These are phyloP conservation scores for Beta lomatogona DNA, from an alignment of 179 eudicot species.

Conservation along the genomic window DNA sequence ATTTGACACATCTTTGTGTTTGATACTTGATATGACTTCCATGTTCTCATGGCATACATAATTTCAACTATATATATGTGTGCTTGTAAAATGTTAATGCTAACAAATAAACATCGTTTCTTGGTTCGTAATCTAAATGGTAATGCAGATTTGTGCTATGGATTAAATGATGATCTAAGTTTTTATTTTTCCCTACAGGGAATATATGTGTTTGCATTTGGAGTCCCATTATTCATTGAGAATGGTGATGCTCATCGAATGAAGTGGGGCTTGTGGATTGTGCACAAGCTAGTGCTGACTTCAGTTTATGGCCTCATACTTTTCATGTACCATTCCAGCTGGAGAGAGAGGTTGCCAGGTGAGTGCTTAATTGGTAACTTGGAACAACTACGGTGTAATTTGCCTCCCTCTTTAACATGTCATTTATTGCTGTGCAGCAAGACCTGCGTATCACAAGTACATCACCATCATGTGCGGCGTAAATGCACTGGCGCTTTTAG, in stretches of 20 bases:
- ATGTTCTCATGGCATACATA: not conserved
- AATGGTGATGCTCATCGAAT: slow-evolving; percentile 42
- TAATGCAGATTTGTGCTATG: slow-evolving; percentile 1
- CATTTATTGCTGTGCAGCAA: slow-evolving; percentile 52
- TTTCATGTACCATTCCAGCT: slow-evolving; percentile 80
- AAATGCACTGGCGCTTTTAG: slow-evolving; percentile 62
- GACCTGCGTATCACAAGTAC: slow-evolving; percentile 95
- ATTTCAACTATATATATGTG: not conserved
- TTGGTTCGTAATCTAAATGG: not conserved
- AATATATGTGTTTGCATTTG: slow-evolving; percentile 74
- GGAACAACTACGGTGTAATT: slow-evolving; percentile 2
- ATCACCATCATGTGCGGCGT: slow-evolving; percentile 65
- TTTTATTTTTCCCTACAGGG: slow-evolving; percentile 46
- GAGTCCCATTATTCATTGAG: slow-evolving; percentile 73
- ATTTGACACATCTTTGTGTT: not conserved
- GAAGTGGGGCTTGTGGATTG: slow-evolving; percentile 85
- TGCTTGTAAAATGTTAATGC: not conserved
- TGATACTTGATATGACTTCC: not conserved
- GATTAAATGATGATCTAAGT: not conserved
- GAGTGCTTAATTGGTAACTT: slow-evolving; percentile 22
- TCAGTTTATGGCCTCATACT: slow-evolving; percentile 74
- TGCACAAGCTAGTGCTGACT: slow-evolving; percentile 74
- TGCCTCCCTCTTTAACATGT: not conserved
- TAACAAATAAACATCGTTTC: not conserved
- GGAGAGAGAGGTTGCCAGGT: slow-evolving; percentile 95